phyloP scores from a whole-genome alignment of 331 rosid species.

The Phaseolus coccineus region DNA sequence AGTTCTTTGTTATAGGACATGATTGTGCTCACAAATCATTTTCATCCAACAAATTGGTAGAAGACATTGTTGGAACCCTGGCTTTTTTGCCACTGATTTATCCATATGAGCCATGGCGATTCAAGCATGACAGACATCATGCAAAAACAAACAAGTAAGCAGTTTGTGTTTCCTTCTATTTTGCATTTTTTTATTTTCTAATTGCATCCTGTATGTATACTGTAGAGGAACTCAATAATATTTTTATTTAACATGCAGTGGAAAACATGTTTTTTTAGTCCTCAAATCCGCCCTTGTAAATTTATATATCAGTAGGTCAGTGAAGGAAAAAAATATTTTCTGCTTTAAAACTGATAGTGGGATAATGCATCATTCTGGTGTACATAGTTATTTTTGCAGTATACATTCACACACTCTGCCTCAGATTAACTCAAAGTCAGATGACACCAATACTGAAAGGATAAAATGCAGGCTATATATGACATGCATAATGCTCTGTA shows the following conservation, averaged over 20 bases:
- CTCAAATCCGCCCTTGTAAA: slow-evolving; percentile 14
- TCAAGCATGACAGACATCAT: slow-evolving; percentile 96
- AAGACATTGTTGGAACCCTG: slow-evolving; percentile 93
- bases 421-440: slow-evolving; percentile 4
- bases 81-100: slow-evolving; percentile 93
- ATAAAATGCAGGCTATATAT: slow-evolving; percentile 12
- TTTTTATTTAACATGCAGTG: slow-evolving; percentile 29
- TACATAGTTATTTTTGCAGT: slow-evolving; percentile 14
- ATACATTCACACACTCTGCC: background rate
- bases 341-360: background rate
- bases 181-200: background rate
- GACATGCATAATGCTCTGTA: slow-evolving; percentile 7
- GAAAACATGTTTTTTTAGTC: slow-evolving; percentile 24
- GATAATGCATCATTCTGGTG: slow-evolving; percentile 17
- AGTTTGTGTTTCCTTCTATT: slow-evolving; percentile 5
- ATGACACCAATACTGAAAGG: slow-evolving; percentile 11
- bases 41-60: slow-evolving; percentile 91
- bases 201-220: slow-evolving; percentile 13
- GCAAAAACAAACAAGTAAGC: slow-evolving; percentile 97
- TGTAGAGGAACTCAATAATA: slow-evolving; percentile 2
- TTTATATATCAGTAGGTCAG: slow-evolving; percentile 27
- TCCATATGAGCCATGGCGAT: slow-evolving; percentile 98
- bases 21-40: slow-evolving; percentile 98
- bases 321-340: background rate
- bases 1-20: slow-evolving; percentile 98